A percentile compares a stretch with the other conserved stretches of the same genome.
Conservation (phyloP, 108 stramenopile species). For the Pseudonitzschia delicatissima region DNA sequence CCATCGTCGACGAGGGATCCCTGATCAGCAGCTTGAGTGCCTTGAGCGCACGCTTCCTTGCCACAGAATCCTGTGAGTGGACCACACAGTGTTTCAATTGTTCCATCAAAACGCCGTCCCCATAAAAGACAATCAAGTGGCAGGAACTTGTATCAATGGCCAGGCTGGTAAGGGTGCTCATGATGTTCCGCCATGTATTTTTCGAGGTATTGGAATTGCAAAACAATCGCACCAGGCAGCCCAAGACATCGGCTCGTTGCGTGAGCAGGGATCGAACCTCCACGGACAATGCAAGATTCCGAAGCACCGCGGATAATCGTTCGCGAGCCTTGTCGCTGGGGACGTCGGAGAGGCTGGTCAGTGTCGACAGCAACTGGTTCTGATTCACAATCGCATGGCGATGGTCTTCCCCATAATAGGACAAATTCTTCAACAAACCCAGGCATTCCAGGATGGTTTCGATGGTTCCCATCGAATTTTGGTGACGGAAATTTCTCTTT, state of each 20-base stretch:
- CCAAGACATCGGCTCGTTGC: constrained; percentile 28
- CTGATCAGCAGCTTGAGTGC: constrained; percentile 31
- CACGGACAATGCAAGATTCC: constrained; percentile 40
- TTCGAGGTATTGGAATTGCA: background rate
- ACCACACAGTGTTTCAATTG: constrained; percentile 26
- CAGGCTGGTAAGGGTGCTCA: constrained; percentile 37
- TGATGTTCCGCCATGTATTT: constrained; percentile 27
- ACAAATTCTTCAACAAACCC: constrained; percentile 42
- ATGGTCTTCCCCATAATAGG: constrained; percentile 43
- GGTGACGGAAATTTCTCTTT: no score
- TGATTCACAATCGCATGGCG: constrained; percentile 32
- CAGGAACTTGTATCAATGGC: constrained; percentile 38
- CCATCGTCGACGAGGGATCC: constrained; percentile 12
- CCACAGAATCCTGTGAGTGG: constrained; percentile 16
- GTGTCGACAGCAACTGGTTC: constrained; percentile 4
- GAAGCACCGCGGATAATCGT: constrained; percentile 42
- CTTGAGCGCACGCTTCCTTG: constrained; percentile 41
- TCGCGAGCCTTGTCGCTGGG: constrained; percentile 24
- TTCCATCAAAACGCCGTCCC: constrained; percentile 43
- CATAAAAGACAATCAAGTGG: constrained; percentile 38
- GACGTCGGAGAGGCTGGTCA: constrained; percentile 20
- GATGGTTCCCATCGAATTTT: background rate
- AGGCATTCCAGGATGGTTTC: constrained; percentile 24
- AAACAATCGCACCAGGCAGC: constrained; percentile 21
- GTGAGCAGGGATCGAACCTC: constrained; percentile 26